A percentile compares a stretch with the other conserved stretches of the same genome.
phyloP scores from a whole-genome alignment of 2,329 filamentous ascomycete genomes.

The Ascochyta fabae region DNA sequence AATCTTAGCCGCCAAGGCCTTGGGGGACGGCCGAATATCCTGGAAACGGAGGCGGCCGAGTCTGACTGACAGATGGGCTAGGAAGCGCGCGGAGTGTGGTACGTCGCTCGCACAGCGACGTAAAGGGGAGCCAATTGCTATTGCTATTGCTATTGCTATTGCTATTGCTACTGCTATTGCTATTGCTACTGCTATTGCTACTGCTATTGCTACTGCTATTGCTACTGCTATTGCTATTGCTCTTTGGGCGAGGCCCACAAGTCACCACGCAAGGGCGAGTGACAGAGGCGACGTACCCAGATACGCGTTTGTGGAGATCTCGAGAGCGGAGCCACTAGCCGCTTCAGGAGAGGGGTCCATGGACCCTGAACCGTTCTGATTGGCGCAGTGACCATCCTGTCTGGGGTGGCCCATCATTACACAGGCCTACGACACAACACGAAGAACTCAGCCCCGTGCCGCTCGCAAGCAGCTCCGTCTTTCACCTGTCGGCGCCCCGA shows the following conservation, averaged over 20 bases:
- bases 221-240: not conserved
- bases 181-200: too few relatives aligned
- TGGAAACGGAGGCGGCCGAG: not conserved
- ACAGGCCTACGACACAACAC: constrained; percentile 4
- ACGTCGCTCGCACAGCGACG: not conserved
- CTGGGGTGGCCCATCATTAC: constrained; percentile 1
- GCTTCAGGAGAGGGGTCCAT: constrained; percentile 2
- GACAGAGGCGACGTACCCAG: constrained; percentile 4
- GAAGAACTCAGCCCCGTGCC: constrained; percentile 18
- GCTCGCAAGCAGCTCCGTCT: constrained; percentile 15
- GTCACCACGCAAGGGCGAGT: not conserved
- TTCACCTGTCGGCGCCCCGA: constrained; percentile 11
- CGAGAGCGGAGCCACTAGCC: not conserved
- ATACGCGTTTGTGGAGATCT: constrained; percentile 11
- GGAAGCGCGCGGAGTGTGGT: not conserved
- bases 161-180: too few relatives aligned
- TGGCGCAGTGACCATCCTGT: not conserved
- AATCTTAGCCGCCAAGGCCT: constrained; percentile 11
- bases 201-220: not conserved
- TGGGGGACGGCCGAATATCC: constrained; percentile 9
- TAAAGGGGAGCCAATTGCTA: not conserved
- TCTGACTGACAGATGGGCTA: constrained; percentile 5
- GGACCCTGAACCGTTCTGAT: constrained; percentile 13
- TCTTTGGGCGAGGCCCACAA: not conserved
- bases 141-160: too few relatives aligned